phyloP scores from a whole-genome alignment of 495 filamentous ascomycete genomes.

The Penicilliopsis zonata region DNA sequence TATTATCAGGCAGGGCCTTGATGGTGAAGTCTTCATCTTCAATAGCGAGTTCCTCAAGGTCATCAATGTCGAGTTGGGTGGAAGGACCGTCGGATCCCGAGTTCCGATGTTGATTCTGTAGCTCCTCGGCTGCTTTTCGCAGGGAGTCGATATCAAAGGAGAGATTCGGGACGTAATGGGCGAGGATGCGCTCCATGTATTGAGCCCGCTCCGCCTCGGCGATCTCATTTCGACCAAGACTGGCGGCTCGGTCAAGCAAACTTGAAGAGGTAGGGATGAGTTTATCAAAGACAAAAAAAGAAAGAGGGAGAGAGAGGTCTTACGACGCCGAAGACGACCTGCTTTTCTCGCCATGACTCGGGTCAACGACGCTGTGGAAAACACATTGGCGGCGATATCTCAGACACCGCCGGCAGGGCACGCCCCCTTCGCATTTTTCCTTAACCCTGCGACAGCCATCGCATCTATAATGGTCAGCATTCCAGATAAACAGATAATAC shows the following conservation, averaged over 20 bases:
- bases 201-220: constrained; percentile 31
- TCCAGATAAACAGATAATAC: neutral
- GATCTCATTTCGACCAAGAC: constrained; percentile 27
- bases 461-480: constrained; percentile 14
- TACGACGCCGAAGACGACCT: constrained; percentile 28
- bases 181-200: constrained; percentile 31
- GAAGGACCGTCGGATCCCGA: constrained; percentile 24
- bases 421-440: constrained; percentile 39
- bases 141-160: constrained; percentile 32
- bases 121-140: constrained; percentile 26
- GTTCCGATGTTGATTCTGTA: constrained; percentile 24
- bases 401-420: constrained; percentile 37
- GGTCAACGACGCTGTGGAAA: constrained; percentile 27
- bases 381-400: constrained; percentile 36
- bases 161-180: constrained; percentile 31
- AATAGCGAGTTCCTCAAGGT: constrained; percentile 31
- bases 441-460: constrained; percentile 38
- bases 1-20: constrained; percentile 34
- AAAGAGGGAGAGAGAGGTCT: constrained; percentile 9
- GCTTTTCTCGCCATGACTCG: constrained; percentile 23
- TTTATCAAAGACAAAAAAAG: neutral
- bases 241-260: constrained; percentile 23
- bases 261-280: constrained; percentile 8
- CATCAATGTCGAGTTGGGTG: constrained; percentile 22
- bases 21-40: constrained; percentile 35